Conservation (phyloP, 1,139 yeast genomes). For the Hyphopichia wangnamkhiaoensis region DNA sequence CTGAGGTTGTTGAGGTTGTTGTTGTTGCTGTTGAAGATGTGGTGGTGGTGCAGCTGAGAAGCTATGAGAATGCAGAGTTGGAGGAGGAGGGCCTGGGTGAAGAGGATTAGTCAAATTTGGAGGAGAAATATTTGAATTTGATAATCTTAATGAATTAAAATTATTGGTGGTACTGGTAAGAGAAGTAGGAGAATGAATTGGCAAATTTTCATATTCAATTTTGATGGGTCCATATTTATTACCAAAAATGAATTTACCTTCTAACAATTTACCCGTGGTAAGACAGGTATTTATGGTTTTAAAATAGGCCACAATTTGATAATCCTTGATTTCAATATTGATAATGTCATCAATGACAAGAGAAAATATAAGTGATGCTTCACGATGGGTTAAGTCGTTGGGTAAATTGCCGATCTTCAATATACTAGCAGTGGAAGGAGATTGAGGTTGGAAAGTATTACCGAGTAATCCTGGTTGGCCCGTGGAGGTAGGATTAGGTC, state of each 20-base stretch:
- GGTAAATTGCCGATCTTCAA: constrained; percentile 65
- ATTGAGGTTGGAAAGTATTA: constrained; percentile 1
- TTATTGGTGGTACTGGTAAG: constrained; percentile 16
- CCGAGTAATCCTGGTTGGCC: no score
- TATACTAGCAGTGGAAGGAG: constrained; percentile 13
- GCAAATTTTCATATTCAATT: constrained; percentile 46
- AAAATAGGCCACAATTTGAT: constrained; percentile 62
- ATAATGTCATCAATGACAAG: constrained; percentile 71
- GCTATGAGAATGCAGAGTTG: constrained; percentile 8
- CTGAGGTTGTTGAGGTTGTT: constrained; percentile 12
- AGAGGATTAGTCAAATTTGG: constrained; percentile 20
- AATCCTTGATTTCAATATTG: constrained; percentile 57
- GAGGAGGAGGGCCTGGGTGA: constrained; percentile 6
- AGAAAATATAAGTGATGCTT: constrained; percentile 75
- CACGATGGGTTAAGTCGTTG: constrained; percentile 69
- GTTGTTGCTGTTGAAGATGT: constrained; percentile 11
- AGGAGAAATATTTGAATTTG: constrained; percentile 31
- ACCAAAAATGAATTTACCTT: constrained; percentile 67
- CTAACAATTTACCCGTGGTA: constrained; percentile 69
- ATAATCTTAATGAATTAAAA: constrained; percentile 30
- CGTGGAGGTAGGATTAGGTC: no score
- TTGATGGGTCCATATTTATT: constrained; percentile 52
- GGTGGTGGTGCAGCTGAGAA: constrained; percentile 7
- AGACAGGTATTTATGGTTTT: constrained; percentile 64
- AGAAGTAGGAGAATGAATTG: constrained; percentile 14